Evolutionary conservation across 768 basidiomycete genomes (phyloP).

Genomic region (Pleurotus eryngii): DNA sequence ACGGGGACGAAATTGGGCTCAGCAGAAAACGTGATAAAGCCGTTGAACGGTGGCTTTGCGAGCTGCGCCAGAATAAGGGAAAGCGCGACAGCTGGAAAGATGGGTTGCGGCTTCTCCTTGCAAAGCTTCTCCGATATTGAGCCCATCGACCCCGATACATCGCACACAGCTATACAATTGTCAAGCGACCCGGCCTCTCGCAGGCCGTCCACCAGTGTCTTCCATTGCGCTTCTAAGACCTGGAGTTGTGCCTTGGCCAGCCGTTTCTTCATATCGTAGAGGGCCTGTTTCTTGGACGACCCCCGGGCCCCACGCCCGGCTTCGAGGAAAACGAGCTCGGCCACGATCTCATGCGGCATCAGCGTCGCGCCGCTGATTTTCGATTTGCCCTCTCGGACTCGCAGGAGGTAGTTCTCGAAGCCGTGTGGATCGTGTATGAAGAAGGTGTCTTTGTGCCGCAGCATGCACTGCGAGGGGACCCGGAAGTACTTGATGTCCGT

Average conservation of each 20-base stretch:
- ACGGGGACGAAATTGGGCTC: constrained; percentile 47
- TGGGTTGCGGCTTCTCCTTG: constrained; percentile 33
- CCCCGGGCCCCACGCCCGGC: background rate
- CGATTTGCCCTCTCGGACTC: constrained; percentile 52
- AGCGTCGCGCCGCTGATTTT: constrained; percentile 66
- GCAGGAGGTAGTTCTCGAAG: constrained; percentile 54
- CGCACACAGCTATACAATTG: constrained; percentile 65
- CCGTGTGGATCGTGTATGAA: constrained; percentile 54
- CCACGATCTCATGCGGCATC: constrained; percentile 59
- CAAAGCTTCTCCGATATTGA: constrained; percentile 7
- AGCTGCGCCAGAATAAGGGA: constrained; percentile 64
- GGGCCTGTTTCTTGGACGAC: background rate
- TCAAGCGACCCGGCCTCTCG: constrained; percentile 54
- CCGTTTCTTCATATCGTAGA: constrained; percentile 15
- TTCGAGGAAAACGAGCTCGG: constrained; percentile 26
- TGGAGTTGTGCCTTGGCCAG: constrained; percentile 32
- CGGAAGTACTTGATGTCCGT: constrained; percentile 52
- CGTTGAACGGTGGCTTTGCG: constrained; percentile 61
- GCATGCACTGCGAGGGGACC: constrained; percentile 64
- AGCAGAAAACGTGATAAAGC: constrained; percentile 67
- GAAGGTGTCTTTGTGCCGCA: constrained; percentile 51
- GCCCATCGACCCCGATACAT: constrained; percentile 77
- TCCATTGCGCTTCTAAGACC: constrained; percentile 68
- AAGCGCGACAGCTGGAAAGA: constrained; percentile 60
- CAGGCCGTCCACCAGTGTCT: constrained; percentile 49